These are phyloP conservation scores for Trichoderma polysporum DNA, from an alignment of 2,329 filamentous ascomycete species.

Conservation along the genomic window DNA sequence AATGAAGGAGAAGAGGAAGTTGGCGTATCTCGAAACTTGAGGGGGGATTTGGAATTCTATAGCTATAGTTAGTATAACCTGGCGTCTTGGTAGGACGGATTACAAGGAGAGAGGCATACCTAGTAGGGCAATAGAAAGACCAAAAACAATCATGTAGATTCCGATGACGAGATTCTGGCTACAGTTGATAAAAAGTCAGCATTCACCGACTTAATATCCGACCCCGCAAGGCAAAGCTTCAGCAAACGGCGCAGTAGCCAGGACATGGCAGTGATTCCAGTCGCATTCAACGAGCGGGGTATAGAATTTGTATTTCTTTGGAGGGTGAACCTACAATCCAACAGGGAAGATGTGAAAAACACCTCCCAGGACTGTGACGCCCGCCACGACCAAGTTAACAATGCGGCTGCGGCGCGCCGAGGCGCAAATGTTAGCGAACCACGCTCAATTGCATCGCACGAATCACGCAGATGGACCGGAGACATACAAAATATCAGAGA, in stretches of 20 bases:
- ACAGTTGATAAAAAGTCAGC: not conserved
- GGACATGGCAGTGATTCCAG: not conserved
- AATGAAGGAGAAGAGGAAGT: conserved; percentile 96
- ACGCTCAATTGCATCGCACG: not conserved
- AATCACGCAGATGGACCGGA: not conserved
- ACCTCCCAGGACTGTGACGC: conserved; percentile 84
- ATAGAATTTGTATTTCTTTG: not conserved
- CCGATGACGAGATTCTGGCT: conserved; percentile 67
- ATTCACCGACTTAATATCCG: not conserved
- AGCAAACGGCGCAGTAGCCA: not conserved
- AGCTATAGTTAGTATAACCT: not conserved
- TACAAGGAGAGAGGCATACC: conserved; percentile 38
- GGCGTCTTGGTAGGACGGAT: not conserved
- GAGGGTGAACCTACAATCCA: conserved; percentile 51
- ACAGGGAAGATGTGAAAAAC: conserved; percentile 68
- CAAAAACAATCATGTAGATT: conserved; percentile 87
- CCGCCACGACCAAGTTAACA: conserved; percentile 86
- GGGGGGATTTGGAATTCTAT: conserved; percentile 92
- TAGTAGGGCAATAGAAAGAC: conserved; percentile 70
- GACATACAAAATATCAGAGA: conserved; percentile 20
- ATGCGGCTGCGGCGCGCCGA: conserved; percentile 65
- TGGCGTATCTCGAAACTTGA: conserved; percentile 88
- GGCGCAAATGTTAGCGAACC: conserved; percentile 12
- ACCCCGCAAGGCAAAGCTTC: not conserved
- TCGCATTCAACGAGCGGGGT: not conserved